Conservation (phyloP, 768 basidiomycete species). For the Guyanaporus albipodus region DNA sequence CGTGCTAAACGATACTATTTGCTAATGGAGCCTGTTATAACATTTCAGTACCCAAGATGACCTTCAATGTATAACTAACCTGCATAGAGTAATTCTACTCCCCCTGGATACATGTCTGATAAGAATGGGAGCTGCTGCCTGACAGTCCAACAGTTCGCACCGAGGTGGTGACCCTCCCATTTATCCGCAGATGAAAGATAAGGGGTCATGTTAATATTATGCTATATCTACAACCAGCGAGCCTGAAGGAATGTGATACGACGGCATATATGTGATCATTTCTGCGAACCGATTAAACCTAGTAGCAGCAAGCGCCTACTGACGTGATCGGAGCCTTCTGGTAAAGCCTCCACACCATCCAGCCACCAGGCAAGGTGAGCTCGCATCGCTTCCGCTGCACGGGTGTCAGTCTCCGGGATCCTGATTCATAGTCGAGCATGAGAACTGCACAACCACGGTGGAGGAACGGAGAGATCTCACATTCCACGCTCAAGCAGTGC, state of each 20-base stretch:
- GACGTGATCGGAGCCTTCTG: conserved; percentile 35
- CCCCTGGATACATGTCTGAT: too few relatives aligned
- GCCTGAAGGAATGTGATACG: conserved; percentile 1
- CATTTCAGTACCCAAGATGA: too few relatives aligned
- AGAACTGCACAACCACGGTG: background rate
- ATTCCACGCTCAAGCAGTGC: conserved; percentile 75
- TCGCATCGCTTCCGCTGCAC: conserved; percentile 43
- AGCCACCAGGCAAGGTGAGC: conserved; percentile 64
- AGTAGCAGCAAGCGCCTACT: conserved; percentile 52
- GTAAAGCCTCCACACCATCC: conserved; percentile 38
- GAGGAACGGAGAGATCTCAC: conserved; percentile 41
- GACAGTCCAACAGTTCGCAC: background rate
- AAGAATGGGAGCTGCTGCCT: background rate
- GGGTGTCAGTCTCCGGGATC: conserved; percentile 30
- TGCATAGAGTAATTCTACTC: too few relatives aligned
- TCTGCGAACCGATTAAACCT: conserved; percentile 33
- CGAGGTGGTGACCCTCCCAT: too few relatives aligned
- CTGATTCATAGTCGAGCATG: conserved; percentile 30
- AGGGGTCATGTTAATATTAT: conserved; percentile 9
- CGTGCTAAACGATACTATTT: too few relatives aligned
- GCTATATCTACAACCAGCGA: conserved; percentile 9
- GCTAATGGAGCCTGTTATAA: too few relatives aligned
- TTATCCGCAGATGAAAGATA: conserved; percentile 5
- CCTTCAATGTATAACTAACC: too few relatives aligned
- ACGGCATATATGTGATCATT: conserved; percentile 6